Evolutionary conservation across 1,139 yeast species (phyloP).

Genomic region (Scheffersomyces titani): DNA sequence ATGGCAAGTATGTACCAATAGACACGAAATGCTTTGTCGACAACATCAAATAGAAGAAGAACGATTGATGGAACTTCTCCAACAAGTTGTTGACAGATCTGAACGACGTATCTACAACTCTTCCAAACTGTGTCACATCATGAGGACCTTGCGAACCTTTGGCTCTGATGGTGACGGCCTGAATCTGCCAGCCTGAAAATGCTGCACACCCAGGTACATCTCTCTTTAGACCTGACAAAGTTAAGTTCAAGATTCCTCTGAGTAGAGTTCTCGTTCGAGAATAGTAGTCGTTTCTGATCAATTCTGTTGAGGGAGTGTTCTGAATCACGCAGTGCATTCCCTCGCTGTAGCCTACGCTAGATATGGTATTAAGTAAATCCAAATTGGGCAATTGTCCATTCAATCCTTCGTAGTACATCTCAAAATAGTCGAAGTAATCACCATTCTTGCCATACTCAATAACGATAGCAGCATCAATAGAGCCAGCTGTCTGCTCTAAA

Average conservation of each 20-base stretch:
- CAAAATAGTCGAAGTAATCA: conserved; percentile 75
- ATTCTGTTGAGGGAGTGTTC: conserved; percentile 49
- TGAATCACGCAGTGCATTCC: conserved; percentile 71
- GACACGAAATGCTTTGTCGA: conserved; percentile 83
- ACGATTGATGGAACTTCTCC: conserved; percentile 96
- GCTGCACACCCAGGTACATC: conserved; percentile 77
- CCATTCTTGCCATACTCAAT: conserved; percentile 70
- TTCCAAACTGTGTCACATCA: conserved; percentile 90
- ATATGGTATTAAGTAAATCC: conserved; percentile 83
- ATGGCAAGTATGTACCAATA: conserved; percentile 90
- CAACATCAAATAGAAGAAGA: conserved; percentile 84
- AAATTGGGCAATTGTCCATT: conserved; percentile 96
- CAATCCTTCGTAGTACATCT: conserved; percentile 80
- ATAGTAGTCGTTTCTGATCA: conserved; percentile 46
- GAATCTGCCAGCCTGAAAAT: conserved; percentile 96
- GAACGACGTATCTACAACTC: conserved; percentile 83
- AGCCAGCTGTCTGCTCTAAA: conserved; percentile 89
- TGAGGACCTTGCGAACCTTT: conserved; percentile 54
- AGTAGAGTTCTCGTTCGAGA: conserved; percentile 62
- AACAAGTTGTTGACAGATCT: conserved; percentile 88
- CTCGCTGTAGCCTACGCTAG: conserved; percentile 71
- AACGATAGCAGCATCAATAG: conserved; percentile 88
- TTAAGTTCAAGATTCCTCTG: conserved; percentile 66
- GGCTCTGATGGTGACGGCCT: conserved; percentile 81
- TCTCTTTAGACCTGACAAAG: conserved; percentile 67